Percentiles rank a stretch among this genome's conserved stretches.
phyloP scores from a whole-genome alignment of 78 protist species.

The Trichosphaerium sp. region DNA sequence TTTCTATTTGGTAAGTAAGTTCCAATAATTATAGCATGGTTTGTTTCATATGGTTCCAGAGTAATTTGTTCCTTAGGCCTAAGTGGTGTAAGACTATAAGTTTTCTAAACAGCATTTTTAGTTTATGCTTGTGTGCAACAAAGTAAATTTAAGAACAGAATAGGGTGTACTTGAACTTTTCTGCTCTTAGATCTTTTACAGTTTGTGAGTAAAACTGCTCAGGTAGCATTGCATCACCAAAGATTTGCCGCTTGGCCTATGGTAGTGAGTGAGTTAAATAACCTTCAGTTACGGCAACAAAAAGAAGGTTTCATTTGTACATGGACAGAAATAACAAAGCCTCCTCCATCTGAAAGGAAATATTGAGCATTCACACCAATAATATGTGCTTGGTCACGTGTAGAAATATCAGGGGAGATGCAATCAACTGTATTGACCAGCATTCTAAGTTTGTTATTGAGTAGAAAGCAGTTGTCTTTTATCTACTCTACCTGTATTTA shows the following conservation, averaged over 20 bases:
- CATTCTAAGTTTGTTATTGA: constrained; percentile 65
- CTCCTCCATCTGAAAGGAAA: constrained; percentile 98
- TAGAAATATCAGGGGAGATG: constrained; percentile 99
- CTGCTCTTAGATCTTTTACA: constrained; percentile 67
- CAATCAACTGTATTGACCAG: constrained; percentile 97
- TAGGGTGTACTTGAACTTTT: too few species aligned
- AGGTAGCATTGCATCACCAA: too few species aligned
- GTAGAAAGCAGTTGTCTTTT: too few species aligned
- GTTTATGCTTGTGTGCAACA: too few species aligned
- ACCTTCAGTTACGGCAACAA: background rate
- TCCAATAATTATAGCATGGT: constrained; percentile 96
- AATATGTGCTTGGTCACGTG: constrained; percentile 99
- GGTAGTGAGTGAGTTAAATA: constrained; percentile 92
- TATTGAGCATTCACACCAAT: constrained; percentile 94
- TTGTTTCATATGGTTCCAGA: constrained; percentile 98
- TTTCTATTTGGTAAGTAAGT: constrained; percentile 49
- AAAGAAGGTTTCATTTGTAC: too few species aligned
- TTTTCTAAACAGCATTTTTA: too few species aligned
- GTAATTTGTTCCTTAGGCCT: constrained; percentile 92
- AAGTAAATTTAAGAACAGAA: too few species aligned
- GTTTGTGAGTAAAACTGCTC: constrained; percentile 90
- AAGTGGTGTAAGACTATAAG: too few species aligned
- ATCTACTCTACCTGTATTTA: constrained; percentile 36
- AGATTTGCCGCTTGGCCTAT: constrained; percentile 83
- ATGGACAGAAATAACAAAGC: constrained; percentile 96